Evolutionary conservation across 768 basidiomycete genomes (phyloP).

Genomic region (Lactifluus piperatus): DNA sequence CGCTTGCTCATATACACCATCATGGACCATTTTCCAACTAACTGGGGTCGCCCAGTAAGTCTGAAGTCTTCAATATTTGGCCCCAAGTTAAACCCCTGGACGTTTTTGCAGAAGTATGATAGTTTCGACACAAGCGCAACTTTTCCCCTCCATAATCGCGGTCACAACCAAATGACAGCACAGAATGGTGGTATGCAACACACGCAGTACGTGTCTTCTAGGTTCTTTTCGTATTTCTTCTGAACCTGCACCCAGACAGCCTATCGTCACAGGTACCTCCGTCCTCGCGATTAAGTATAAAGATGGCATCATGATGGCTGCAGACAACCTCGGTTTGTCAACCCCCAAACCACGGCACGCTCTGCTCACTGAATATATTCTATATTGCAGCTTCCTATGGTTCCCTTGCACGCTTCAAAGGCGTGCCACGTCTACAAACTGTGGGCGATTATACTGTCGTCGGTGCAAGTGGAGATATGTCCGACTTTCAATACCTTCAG

Average conservation of each 20-base stretch:
- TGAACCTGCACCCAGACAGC: conserved; percentile 47
- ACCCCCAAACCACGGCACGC: neutral
- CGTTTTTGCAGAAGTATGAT: conserved; percentile 52
- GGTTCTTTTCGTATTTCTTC: neutral
- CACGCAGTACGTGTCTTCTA: conserved; percentile 55
- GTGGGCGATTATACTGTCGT: conserved; percentile 81
- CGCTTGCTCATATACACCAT: conserved; percentile 1
- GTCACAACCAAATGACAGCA: conserved; percentile 31
- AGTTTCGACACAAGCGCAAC: conserved; percentile 67
- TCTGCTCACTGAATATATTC: neutral
- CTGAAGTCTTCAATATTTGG: neutral
- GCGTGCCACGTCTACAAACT: conserved; percentile 78
- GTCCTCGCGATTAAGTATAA: conserved; percentile 93
- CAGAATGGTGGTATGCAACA: conserved; percentile 63
- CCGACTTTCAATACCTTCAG: conserved; percentile 94
- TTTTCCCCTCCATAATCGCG: conserved; percentile 61
- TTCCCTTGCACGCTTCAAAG: conserved; percentile 94
- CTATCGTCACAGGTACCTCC: conserved; percentile 94
- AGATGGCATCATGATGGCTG: conserved; percentile 96
- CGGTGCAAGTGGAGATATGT: conserved; percentile 94
- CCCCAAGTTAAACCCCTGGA: neutral
- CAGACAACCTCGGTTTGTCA: conserved; percentile 84
- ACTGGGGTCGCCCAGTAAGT: conserved; percentile 48
- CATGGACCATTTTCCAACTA: conserved; percentile 82
- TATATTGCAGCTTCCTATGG: conserved; percentile 78